Conservation (phyloP, 805 yeast species). For the Lipomyces japonicus region DNA sequence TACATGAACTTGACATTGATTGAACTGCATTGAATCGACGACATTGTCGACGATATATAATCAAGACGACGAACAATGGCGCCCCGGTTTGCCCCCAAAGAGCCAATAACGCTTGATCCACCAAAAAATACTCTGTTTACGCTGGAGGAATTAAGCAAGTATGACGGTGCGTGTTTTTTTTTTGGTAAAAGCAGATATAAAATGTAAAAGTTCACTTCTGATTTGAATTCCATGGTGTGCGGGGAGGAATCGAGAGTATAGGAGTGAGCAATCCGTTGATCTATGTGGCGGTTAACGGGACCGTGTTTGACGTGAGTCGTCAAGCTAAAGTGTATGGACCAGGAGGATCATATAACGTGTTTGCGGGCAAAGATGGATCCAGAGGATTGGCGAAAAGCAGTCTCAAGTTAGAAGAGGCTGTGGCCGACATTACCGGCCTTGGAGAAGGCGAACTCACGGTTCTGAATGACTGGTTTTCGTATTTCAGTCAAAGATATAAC, state of each 20-base stretch:
- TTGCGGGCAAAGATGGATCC: slow-evolving; percentile 75
- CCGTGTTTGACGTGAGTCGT: slow-evolving; percentile 69
- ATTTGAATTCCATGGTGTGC: not conserved
- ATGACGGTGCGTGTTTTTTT: slow-evolving; percentile 42
- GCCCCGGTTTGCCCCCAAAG: slow-evolving; percentile 50
- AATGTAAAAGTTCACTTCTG: not conserved
- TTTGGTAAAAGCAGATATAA: not conserved
- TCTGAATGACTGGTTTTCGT: slow-evolving; percentile 69
- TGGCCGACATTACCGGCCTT: slow-evolving; percentile 41
- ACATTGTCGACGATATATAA: no score
- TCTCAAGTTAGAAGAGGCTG: slow-evolving; percentile 51
- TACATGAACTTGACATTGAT: no score
- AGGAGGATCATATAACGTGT: slow-evolving; percentile 64
- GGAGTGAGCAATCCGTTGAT: slow-evolving; percentile 47
- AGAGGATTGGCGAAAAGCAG: slow-evolving; percentile 71
- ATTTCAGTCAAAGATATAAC: slow-evolving; percentile 41
- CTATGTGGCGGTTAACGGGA: slow-evolving; percentile 73
- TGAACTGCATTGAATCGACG: no score
- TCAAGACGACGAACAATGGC: no score
- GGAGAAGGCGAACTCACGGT: slow-evolving; percentile 57
- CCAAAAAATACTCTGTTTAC: slow-evolving; percentile 49
- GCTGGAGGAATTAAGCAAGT: slow-evolving; percentile 43
- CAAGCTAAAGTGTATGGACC: slow-evolving; percentile 71
- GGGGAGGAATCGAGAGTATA: not conserved
- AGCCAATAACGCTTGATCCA: slow-evolving; percentile 49